Conservation (phyloP, 495 filamentous ascomycete genomes). For the Patellaria atrata region DNA sequence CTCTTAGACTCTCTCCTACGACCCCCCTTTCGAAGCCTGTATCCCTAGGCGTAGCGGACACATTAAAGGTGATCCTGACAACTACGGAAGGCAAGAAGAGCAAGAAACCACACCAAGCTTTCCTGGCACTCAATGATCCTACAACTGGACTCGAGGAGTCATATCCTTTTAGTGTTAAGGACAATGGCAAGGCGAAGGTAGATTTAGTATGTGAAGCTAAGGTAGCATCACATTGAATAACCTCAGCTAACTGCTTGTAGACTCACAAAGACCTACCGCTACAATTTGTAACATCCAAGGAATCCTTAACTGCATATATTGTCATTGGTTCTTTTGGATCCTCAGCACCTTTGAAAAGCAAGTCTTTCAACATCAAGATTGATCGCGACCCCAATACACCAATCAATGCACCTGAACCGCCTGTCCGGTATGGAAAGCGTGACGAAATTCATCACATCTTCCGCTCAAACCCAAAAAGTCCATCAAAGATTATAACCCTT, state of each 20-base stretch:
- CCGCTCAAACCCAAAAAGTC: slow-evolving; percentile 60
- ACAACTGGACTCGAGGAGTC: slow-evolving; percentile 72
- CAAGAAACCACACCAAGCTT: slow-evolving; percentile 84
- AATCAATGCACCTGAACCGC: slow-evolving; percentile 42
- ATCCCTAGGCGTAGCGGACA: slow-evolving; percentile 50
- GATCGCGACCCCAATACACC: slow-evolving; percentile 45
- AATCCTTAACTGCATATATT: slow-evolving; percentile 60
- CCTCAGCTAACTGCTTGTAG: slow-evolving; percentile 35
- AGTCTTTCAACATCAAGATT: slow-evolving; percentile 54
- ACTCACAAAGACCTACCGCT: slow-evolving; percentile 78
- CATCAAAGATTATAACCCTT: slow-evolving; percentile 67
- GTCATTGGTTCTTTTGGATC: slow-evolving; percentile 78
- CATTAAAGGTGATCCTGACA: slow-evolving; percentile 69
- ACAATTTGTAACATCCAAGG: slow-evolving; percentile 54
- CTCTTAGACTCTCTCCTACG: slow-evolving; percentile 44
- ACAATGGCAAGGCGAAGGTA: slow-evolving; percentile 68
- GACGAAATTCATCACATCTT: slow-evolving; percentile 88
- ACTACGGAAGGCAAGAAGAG: slow-evolving; percentile 61
- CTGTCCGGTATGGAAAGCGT: slow-evolving; percentile 65
- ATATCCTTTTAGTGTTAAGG: slow-evolving; percentile 72
- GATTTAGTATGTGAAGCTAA: slow-evolving; percentile 50
- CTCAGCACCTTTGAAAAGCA: slow-evolving; percentile 46
- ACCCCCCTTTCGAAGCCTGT: slow-evolving; percentile 51
- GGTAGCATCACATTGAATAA: background rate
- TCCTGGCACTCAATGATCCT: slow-evolving; percentile 65